phyloP scores from a whole-genome alignment of 768 basidiomycete species.

The Pleurotus platypus region DNA sequence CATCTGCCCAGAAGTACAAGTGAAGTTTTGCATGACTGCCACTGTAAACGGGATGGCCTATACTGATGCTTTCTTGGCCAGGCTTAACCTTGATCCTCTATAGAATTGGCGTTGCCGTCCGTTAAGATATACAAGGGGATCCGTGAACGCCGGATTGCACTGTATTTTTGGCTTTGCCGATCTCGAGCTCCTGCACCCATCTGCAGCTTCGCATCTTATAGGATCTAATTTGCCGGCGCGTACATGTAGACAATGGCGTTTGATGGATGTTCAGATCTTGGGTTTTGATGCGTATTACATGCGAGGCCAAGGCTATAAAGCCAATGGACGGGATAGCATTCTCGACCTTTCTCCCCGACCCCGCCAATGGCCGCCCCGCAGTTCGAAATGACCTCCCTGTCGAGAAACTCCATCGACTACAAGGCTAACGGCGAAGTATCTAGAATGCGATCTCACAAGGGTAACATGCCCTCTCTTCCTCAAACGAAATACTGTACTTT shows the following conservation, averaged over 20 bases:
- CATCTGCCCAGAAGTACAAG: too few relatives aligned
- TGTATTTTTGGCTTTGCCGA: slow-evolving; percentile 6
- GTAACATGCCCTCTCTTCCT: slow-evolving; percentile 68
- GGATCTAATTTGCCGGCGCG: slow-evolving; percentile 2
- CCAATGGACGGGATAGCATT: not conserved
- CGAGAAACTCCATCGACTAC: slow-evolving; percentile 16
- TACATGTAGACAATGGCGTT: slow-evolving; percentile 1
- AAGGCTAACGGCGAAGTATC: slow-evolving; percentile 39
- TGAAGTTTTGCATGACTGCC: too few relatives aligned
- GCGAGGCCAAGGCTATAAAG: slow-evolving; percentile 6
- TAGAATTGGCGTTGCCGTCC: not conserved
- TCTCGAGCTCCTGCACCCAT: not conserved
- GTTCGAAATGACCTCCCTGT: not conserved
- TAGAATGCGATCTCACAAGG: slow-evolving; percentile 47
- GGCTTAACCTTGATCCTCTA: slow-evolving; percentile 2
- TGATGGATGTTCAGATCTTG: slow-evolving; percentile 8
- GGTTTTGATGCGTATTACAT: slow-evolving; percentile 4
- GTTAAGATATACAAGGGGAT: not conserved
- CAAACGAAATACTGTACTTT: slow-evolving; percentile 67
- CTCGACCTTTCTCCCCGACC: slow-evolving; percentile 4
- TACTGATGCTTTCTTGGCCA: not conserved
- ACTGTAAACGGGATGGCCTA: not conserved
- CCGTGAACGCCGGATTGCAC: slow-evolving; percentile 5
- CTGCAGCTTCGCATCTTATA: not conserved
- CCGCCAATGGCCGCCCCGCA: slow-evolving; percentile 10